phyloP scores from a whole-genome alignment of 1,284 basidiomycete genomes.

The Ustilago nuda region DNA sequence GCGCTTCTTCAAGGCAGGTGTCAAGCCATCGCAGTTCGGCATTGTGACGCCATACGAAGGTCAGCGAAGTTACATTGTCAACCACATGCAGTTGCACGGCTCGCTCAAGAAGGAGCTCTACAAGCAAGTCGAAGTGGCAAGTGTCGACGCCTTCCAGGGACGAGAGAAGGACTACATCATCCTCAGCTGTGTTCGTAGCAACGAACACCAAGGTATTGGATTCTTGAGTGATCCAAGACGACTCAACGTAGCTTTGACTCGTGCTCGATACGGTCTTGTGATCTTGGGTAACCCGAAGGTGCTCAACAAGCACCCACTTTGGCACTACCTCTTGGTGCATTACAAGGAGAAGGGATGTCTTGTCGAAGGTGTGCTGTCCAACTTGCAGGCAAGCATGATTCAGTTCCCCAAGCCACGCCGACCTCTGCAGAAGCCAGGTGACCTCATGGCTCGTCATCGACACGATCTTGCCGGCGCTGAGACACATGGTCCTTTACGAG shows the following conservation, averaged over 20 bases:
- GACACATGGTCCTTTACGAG: conserved; percentile 15
- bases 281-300: conserved; percentile 99
- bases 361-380: conserved; percentile 95
- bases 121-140: conserved; percentile 98
- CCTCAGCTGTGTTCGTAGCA: conserved; percentile 96
- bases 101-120: conserved; percentile 98
- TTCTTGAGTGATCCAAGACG: conserved; percentile 98
- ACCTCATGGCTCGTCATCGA: conserved; percentile 61
- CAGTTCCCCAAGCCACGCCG: conserved; percentile 76
- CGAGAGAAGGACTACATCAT: conserved; percentile 99
- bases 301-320: conserved; percentile 87
- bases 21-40: conserved; percentile 93
- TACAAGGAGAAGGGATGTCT: conserved; percentile 96
- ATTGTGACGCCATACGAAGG: conserved; percentile 99
- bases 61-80: conserved; percentile 97
- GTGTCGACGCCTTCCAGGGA: conserved; percentile 99
- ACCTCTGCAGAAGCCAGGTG: conserved; percentile 63
- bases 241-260: conserved; percentile 94
- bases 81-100: conserved; percentile 99
- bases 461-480: conserved; percentile 42
- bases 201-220: conserved; percentile 99
- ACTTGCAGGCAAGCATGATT: conserved; percentile 97
- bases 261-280: conserved; percentile 97
- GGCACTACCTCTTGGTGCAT: conserved; percentile 97
- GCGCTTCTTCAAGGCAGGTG: conserved; percentile 98